phyloP scores from a whole-genome alignment of 345 rosid species.

The Salix brachista region DNA sequence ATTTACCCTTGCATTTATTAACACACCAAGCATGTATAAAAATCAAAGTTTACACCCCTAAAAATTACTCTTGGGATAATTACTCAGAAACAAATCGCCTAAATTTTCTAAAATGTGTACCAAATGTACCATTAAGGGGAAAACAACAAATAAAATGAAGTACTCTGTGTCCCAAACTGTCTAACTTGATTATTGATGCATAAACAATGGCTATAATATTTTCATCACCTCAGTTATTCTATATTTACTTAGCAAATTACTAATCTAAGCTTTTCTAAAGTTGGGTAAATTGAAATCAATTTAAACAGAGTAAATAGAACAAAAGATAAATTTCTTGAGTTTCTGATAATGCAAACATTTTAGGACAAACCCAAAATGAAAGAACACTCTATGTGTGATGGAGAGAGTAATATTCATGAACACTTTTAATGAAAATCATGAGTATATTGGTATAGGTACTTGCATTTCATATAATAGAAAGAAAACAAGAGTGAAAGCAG shows the following conservation, averaged over 20 bases:
- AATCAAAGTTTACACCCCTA: not conserved
- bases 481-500: not conserved
- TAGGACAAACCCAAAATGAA: not conserved
- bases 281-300: not conserved
- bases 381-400: not conserved
- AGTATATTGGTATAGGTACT: not conserved
- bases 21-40: not conserved
- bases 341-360: too few relatives aligned
- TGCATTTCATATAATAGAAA: not conserved
- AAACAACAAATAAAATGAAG: not conserved
- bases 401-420: not conserved
- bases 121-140: not conserved
- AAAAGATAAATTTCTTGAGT: too few relatives aligned
- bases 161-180: not conserved
- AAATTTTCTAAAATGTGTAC: not conserved
- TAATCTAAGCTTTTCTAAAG: not conserved
- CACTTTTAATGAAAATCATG: not conserved
- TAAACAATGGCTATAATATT: not conserved
- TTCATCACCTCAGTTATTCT: not conserved
- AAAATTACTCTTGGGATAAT: not conserved
- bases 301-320: too few relatives aligned
- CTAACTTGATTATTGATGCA: too few relatives aligned
- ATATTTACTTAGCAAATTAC: not conserved
- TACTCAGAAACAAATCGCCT: not conserved
- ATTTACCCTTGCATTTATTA: not conserved